Evolutionary conservation across 345 rosid genomes (phyloP), one percentile per base, ranked within the genome.

Genomic region (Sisymbrium irio): DNA sequence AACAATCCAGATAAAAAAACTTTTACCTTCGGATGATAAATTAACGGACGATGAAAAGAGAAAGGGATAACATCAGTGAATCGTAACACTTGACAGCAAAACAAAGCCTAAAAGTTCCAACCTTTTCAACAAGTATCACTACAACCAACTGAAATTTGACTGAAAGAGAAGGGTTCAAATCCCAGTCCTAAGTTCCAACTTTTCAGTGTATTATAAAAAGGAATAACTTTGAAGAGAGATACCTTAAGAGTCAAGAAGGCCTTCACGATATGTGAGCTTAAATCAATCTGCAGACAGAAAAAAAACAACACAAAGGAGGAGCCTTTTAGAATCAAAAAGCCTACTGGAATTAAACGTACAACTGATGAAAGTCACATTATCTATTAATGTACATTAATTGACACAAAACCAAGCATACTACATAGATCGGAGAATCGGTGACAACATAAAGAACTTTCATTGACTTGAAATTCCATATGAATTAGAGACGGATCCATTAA

Each of bases 201-300:
- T 49, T 60, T 7, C 14, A 58, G 30, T 27, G 45, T 28, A 40
- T 39, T 49, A 11, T 9, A 14, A 45, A 70, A 33, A 59, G 27
- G 13, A 28, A 14, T 19, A 30, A 20, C 19, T 42, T 17, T 13
- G 56, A 73, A 39, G 12, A 27, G 12, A 39, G 27, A 44, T 88
- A 92, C 99, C 99, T 90, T 92, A 73, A 96, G 60, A 72, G 93
- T 96, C 83, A 92, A 80, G 85, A 79, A 96, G 72, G 86, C 87
- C 79, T 82, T 90, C 44, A 92, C 83, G 71, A 96, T 89, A 62
- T 96, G 99, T 0, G 97, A 85, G 75, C 79, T 83, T 83, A 92
- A 79, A 85, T 96, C 99, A 74, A 95, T 92, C 99, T 95, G 97
- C 85, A 80, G 15, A 77, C 40, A 61, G 47, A 73, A 80, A 20